A percentile compares a stretch with the other conserved stretches of the same genome.
These are phyloP conservation scores for Polyplosphaeria fusca DNA, from an alignment of 495 filamentous ascomycete species.

Conservation along the genomic window DNA sequence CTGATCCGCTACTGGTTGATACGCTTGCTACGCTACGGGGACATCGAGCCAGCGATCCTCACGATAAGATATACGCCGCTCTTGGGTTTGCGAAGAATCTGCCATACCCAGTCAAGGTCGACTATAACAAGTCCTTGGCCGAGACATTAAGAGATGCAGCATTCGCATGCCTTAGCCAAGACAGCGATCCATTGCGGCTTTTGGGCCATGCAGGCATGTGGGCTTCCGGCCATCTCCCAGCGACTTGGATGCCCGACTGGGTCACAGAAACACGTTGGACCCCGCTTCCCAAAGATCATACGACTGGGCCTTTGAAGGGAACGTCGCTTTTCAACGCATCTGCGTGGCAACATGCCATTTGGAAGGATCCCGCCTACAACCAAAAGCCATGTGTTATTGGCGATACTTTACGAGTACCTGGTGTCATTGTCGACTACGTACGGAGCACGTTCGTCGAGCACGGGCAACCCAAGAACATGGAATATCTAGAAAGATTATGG, in stretches of 20 bases:
- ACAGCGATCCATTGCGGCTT: not conserved
- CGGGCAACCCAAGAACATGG: not conserved
- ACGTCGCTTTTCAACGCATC: not conserved
- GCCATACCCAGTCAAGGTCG: not conserved
- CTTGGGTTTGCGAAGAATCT: not conserved
- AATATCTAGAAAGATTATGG: not conserved
- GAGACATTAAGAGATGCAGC: not conserved
- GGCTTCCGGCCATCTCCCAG: not conserved
- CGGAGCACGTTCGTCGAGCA: not conserved
- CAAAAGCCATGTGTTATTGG: not conserved
- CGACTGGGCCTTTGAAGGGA: not conserved
- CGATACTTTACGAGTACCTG: not conserved
- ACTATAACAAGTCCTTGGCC: not conserved
- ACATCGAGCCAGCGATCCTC: not conserved
- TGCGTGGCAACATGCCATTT: not conserved
- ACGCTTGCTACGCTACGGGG: not conserved
- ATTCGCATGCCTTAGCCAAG: not conserved
- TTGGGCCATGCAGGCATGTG: not conserved
- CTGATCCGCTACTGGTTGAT: not conserved
- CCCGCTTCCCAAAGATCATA: not conserved
- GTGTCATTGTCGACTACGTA: not conserved
- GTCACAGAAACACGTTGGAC: not conserved
- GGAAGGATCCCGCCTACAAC: not conserved
- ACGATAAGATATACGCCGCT: not conserved
- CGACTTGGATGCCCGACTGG: constrained; percentile 5